phyloP scores from a whole-genome alignment of 2,329 filamentous ascomycete genomes.

The Lachnellula hyalina region DNA sequence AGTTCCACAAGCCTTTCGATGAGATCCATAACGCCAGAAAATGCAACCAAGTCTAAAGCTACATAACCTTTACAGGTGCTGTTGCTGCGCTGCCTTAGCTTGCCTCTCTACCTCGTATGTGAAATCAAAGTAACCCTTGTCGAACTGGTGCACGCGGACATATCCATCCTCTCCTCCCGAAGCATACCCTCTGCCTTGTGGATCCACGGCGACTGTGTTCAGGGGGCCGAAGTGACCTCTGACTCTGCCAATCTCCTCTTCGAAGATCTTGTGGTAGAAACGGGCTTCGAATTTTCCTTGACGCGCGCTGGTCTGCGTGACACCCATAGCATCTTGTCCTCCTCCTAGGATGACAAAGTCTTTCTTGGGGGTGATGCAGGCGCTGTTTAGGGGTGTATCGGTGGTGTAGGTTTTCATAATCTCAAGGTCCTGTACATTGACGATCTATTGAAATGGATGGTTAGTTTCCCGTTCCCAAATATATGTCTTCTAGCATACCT shows the following conservation, averaged over 20 bases:
- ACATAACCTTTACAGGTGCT: conserved; percentile 14
- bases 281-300: conserved; percentile 99
- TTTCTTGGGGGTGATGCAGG: conserved; percentile 89
- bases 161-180: conserved; percentile 98
- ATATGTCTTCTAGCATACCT: conserved; percentile 46
- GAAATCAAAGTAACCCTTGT: conserved; percentile 98
- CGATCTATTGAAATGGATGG: conserved; percentile 47
- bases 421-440: conserved; percentile 79
- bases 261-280: conserved; percentile 99
- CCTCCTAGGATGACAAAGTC: conserved; percentile 97
- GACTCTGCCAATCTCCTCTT: conserved; percentile 97
- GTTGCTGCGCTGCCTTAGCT: conserved; percentile 29
- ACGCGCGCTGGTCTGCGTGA: conserved; percentile 81
- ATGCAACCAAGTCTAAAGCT: conserved; percentile 21
- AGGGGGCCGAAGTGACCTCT: conserved; percentile 85
- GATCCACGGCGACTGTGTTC: conserved; percentile 91
- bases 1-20: conserved; percentile 18
- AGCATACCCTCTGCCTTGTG: conserved; percentile 86
- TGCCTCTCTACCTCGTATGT: conserved; percentile 97
- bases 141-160: conserved; percentile 96
- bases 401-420: conserved; percentile 88
- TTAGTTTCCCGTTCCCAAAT: conserved; percentile 5
- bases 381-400: conserved; percentile 96
- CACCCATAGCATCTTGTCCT: conserved; percentile 98
- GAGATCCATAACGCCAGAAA: conserved; percentile 25